Percentiles rank a stretch among this genome's conserved stretches.
Evolutionary conservation across 176 grass and related monocot genomes (phyloP).

Genomic region (Lolium multiflorum): DNA sequence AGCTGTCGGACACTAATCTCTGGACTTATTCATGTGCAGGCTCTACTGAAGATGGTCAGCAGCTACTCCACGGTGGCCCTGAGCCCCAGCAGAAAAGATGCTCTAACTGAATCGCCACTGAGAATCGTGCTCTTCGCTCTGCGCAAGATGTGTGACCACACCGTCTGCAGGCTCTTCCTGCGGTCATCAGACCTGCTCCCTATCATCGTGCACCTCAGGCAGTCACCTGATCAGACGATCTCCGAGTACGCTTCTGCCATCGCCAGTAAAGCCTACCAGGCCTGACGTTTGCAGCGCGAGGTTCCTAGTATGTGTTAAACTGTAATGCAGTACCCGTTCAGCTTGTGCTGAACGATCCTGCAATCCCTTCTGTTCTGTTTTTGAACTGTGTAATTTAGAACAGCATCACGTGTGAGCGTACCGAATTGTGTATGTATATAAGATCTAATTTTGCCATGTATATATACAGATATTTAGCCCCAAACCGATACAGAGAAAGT

Average conservation of each 20-base stretch:
- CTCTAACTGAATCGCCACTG: slow-evolving; percentile 78
- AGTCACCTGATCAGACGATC: slow-evolving; percentile 72
- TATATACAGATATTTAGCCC: neutral
- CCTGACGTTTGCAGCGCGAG: slow-evolving; percentile 26
- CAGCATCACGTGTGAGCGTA: neutral
- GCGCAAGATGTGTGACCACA: slow-evolving; percentile 90
- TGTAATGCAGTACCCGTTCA: neutral
- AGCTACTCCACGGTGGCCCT: slow-evolving; percentile 71
- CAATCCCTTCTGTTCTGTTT: neutral
- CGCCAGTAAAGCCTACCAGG: slow-evolving; percentile 54
- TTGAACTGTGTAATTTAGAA: slow-evolving; percentile 21
- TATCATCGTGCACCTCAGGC: slow-evolving; percentile 66
- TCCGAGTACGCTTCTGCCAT: slow-evolving; percentile 72
- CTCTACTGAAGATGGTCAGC: slow-evolving; percentile 76
- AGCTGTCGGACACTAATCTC: neutral
- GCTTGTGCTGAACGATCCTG: slow-evolving; percentile 21
- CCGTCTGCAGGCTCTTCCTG: slow-evolving; percentile 73
- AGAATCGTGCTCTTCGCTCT: slow-evolving; percentile 85
- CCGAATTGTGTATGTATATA: neutral
- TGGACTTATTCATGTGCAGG: slow-evolving; percentile 51
- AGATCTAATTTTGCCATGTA: slow-evolving; percentile 1
- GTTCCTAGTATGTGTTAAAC: neutral
- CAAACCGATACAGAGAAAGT: neutral
- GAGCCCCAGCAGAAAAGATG: slow-evolving; percentile 77
- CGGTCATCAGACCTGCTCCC: slow-evolving; percentile 77